Conservation (phyloP, 2,329 filamentous ascomycete species). For the Mycosphaerella sp. region DNA sequence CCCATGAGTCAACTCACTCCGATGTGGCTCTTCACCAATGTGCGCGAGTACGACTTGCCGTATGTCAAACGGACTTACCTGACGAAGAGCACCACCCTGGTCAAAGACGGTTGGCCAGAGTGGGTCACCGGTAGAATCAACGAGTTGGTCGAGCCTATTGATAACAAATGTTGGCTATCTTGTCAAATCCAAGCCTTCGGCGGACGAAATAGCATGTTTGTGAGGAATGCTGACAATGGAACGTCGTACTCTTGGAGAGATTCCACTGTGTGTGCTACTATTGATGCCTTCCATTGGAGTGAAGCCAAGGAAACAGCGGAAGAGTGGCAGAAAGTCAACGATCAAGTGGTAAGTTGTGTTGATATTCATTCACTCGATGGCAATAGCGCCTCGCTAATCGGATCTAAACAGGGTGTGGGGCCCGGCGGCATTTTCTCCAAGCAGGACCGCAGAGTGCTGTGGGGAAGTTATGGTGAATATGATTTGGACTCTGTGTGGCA, state of each 20-base stretch:
- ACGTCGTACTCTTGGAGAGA: slow-evolving; percentile 47
- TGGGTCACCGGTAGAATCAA: slow-evolving; percentile 38
- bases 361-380: background rate
- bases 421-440: slow-evolving; percentile 35
- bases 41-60: slow-evolving; percentile 45
- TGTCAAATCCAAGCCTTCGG: slow-evolving; percentile 45
- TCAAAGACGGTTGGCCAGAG: slow-evolving; percentile 38
- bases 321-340: slow-evolving; percentile 43
- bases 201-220: slow-evolving; percentile 41
- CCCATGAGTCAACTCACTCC: slow-evolving; percentile 44
- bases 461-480: slow-evolving; percentile 39
- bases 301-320: slow-evolving; percentile 34
- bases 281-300: slow-evolving; percentile 44
- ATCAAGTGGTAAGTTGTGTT: slow-evolving; percentile 22
- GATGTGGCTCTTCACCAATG: slow-evolving; percentile 44
- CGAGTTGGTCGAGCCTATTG: slow-evolving; percentile 34
- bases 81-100: slow-evolving; percentile 41
- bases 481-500: slow-evolving; percentile 35
- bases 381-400: background rate
- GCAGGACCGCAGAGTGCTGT: slow-evolving; percentile 37
- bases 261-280: slow-evolving; percentile 36
- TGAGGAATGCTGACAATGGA: slow-evolving; percentile 40
- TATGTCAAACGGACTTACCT: slow-evolving; percentile 46
- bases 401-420: slow-evolving; percentile 15
- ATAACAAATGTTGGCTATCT: slow-evolving; percentile 41